Evolutionary conservation across 2,329 filamentous ascomycete genomes (phyloP), one percentile per base, ranked within the genome.

Genomic region (Scedosporium dehoogii): DNA sequence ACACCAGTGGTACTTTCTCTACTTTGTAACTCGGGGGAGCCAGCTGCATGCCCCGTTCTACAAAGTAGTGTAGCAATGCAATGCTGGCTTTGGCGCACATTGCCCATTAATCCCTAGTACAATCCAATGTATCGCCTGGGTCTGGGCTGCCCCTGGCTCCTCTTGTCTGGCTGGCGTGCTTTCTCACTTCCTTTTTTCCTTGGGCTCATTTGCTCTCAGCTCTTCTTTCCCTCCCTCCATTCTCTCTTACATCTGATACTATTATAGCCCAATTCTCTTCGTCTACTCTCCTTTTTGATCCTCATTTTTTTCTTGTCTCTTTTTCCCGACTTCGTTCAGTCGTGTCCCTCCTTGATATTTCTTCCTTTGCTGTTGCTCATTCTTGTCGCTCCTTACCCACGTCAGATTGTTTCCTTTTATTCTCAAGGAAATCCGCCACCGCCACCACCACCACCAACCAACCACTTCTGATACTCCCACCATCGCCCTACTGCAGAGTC

Each of bases 281-380:
- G 58, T 62, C 61, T 14, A 51, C 62, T 64, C 61, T 51, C 60
- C 63, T 58, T 62, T 62, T 58, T 62, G 63, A 62, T 48, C 56
- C 58, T 59, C 42, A 60, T 57, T 55, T 55, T 58, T 58, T 48
- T 38, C 21, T 33, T 25, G 46, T 42, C n/a, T 62, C 46, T 21
- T 27, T 38, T 61, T 33, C 41, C 33, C 51, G 51, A 55, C 51
- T 55, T 55, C 18, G 18, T 23, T 55, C 6, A 25, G 51, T 48
- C 41, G 29, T 46, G 42, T 51, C 25, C 21, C 62, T 63, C 58
- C 59, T 51, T 58, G 29, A 33, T 55, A 27, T 62, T 33, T 61
- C 59, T 48, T 48, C 58, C 58, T 62, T 38, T 27, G 27, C 48
- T 41, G 21, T 27, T 27, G 55, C 23, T 29, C 42, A 33, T 53